Evolutionary conservation across 2,329 filamentous ascomycete genomes (phyloP).

Genomic region (Diplodia mutila): DNA sequence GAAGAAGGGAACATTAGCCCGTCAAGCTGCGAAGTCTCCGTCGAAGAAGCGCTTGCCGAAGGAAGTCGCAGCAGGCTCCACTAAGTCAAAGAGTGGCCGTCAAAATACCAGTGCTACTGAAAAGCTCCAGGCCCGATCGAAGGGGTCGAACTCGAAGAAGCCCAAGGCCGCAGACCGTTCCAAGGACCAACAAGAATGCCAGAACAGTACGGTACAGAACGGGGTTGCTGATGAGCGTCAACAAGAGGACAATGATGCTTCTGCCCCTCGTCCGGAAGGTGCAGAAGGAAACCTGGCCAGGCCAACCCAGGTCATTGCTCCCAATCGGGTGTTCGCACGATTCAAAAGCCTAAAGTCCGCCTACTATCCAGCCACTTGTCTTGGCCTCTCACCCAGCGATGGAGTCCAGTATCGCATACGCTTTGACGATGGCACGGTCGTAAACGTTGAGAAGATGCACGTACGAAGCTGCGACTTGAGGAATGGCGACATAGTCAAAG

Average conservation of each 20-base stretch:
- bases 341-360: slow-evolving; percentile 60
- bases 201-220: neutral
- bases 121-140: neutral
- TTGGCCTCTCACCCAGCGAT: slow-evolving; percentile 49
- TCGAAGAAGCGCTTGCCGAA: slow-evolving; percentile 30
- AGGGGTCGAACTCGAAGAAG: neutral
- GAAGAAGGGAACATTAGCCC: slow-evolving; percentile 30
- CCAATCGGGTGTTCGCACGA: slow-evolving; percentile 60
- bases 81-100: neutral
- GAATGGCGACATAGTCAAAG: slow-evolving; percentile 51
- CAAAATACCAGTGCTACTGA: neutral
- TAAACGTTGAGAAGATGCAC: slow-evolving; percentile 45
- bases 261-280: neutral
- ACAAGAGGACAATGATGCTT: neutral
- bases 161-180: neutral
- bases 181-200: neutral
- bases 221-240: neutral
- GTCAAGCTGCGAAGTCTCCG: slow-evolving; percentile 27
- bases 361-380: slow-evolving; percentile 65
- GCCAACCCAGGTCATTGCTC: slow-evolving; percentile 40
- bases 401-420: slow-evolving; percentile 48
- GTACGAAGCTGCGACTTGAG: slow-evolving; percentile 50
- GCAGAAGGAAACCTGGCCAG: neutral
- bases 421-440: slow-evolving; percentile 53
- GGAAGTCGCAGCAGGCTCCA: slow-evolving; percentile 28